Evolutionary conservation across 352 stramenopile species (phyloP).

Genomic region (Thraustotheca clavata): DNA sequence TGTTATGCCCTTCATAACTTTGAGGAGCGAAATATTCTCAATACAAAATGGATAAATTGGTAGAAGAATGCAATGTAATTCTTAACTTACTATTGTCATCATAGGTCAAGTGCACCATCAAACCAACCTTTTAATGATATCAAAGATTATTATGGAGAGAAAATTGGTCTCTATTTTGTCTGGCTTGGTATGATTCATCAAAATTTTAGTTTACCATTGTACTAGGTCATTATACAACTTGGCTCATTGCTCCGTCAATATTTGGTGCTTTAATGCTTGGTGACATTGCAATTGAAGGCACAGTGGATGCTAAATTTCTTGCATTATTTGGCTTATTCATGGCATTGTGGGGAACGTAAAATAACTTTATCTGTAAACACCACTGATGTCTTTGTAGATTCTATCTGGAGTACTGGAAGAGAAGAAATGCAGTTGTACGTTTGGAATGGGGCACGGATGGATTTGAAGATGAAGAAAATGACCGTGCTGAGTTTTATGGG

Average conservation of each 20-base stretch:
- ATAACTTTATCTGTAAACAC: no score
- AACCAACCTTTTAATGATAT: constrained; percentile 46
- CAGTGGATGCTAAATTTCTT: constrained; percentile 48
- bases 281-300: constrained; percentile 49
- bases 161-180: constrained; percentile 96
- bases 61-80: not conserved
- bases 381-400: no score
- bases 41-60: constrained; percentile 60
- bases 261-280: constrained; percentile 86
- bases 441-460: constrained; percentile 68
- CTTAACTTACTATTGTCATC: not conserved
- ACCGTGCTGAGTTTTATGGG: constrained; percentile 62
- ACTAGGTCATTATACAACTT: constrained; percentile 87
- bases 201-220: not conserved
- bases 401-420: constrained; percentile 81
- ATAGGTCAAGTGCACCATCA: constrained; percentile 32
- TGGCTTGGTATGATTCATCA: constrained; percentile 52
- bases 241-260: constrained; percentile 88
- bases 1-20: constrained; percentile 52
- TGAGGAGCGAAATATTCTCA: constrained; percentile 37
- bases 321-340: constrained; percentile 75
- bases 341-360: constrained; percentile 62
- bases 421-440: constrained; percentile 54
- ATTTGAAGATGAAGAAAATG: constrained; percentile 52
- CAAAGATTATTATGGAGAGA: constrained; percentile 78